Percentiles rank a stretch among this genome's conserved stretches.
Conservation (phyloP, 2,329 filamentous ascomycete genomes). For the Cadophora sp. region DNA sequence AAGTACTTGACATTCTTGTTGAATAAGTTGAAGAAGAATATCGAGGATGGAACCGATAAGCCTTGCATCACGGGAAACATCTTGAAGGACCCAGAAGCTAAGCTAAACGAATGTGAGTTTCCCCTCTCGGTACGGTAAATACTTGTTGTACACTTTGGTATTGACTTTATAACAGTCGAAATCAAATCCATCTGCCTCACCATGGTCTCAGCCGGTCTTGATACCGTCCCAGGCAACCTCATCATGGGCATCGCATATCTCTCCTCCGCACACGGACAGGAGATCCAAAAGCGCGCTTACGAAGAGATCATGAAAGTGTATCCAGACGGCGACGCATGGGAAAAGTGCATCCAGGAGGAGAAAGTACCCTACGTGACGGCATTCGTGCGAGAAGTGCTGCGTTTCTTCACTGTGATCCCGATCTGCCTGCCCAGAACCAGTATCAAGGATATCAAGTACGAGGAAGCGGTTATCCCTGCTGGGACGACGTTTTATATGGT, state of each 20-base stretch:
- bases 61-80: conserved; percentile 75
- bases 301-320: conserved; percentile 74
- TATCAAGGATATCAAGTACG: conserved; percentile 75
- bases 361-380: conserved; percentile 80
- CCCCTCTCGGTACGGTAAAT: conserved; percentile 29
- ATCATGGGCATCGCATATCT: conserved; percentile 83
- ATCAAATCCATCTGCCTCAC: conserved; percentile 82
- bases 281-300: conserved; percentile 73
- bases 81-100: conserved; percentile 63
- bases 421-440: conserved; percentile 77
- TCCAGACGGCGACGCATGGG: conserved; percentile 78
- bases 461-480: conserved; percentile 71
- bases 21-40: conserved; percentile 64
- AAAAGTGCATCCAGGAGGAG: conserved; percentile 73
- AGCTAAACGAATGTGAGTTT: conserved; percentile 66
- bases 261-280: conserved; percentile 69
- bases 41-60: conserved; percentile 67
- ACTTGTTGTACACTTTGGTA: not conserved
- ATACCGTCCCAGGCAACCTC: conserved; percentile 81
- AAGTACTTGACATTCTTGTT: conserved; percentile 67
- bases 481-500: conserved; percentile 84
- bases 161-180: conserved; percentile 62
- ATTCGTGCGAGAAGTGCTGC: conserved; percentile 77
- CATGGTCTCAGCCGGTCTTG: conserved; percentile 82
- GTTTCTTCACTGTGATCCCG: conserved; percentile 82